Evolutionary conservation across 2,329 filamentous ascomycete species (phyloP).

Genomic region (Sclerotinia sclerotiorum): DNA sequence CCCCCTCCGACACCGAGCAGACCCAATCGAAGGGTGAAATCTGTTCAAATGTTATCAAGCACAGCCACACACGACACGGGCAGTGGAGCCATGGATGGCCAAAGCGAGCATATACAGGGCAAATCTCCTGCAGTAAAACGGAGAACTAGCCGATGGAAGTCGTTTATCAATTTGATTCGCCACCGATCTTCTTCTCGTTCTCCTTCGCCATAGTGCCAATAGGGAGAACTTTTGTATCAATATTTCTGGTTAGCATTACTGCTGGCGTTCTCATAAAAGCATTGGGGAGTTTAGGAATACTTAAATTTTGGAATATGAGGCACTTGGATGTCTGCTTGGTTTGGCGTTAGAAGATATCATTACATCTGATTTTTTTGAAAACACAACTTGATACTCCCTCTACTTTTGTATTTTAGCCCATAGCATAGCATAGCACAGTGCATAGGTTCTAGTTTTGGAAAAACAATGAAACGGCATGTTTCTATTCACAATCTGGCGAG

Average conservation of each 20-base stretch:
- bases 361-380: constrained; percentile 13
- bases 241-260: neutral
- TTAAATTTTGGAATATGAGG: constrained; percentile 13
- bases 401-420: constrained; percentile 4
- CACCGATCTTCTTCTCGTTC: constrained; percentile 24
- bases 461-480: constrained; percentile 9
- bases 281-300: constrained; percentile 13
- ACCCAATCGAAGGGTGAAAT: constrained; percentile 31
- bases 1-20: constrained; percentile 31
- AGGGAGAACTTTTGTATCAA: constrained; percentile 7
- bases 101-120: constrained; percentile 13
- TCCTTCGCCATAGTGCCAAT: neutral
- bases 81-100: constrained; percentile 8
- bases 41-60: constrained; percentile 31
- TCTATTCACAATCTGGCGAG: neutral
- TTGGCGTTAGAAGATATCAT: constrained; percentile 24
- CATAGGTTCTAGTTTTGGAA: neutral
- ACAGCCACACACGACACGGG: neutral
- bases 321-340: constrained; percentile 19
- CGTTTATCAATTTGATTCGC: constrained; percentile 36
- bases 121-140: constrained; percentile 25
- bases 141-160: constrained; percentile 36
- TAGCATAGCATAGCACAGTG: neutral
- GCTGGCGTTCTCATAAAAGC: constrained; percentile 18
- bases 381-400: constrained; percentile 13